phyloP scores from a whole-genome alignment of 257 asterid genomes.

The Salvia miltiorrhiza region DNA sequence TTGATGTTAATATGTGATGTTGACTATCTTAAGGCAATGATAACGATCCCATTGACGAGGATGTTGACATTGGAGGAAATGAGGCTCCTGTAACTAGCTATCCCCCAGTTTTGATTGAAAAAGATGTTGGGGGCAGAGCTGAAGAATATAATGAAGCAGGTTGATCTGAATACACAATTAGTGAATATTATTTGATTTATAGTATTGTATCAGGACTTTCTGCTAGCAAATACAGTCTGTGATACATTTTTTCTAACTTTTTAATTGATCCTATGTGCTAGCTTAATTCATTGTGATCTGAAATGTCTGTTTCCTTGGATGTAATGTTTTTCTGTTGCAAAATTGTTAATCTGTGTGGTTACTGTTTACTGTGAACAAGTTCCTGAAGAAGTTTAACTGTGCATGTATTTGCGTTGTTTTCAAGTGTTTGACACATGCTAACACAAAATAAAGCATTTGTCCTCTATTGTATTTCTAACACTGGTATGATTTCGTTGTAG shows the following conservation, averaged over 20 bases:
- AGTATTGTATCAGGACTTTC: not conserved
- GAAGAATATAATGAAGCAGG: conserved; percentile 51
- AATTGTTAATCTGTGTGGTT: conserved; percentile 1
- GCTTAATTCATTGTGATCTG: not conserved
- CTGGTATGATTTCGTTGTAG: not conserved
- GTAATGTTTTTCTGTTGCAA: not conserved
- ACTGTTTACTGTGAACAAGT: not conserved
- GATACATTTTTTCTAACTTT: not conserved
- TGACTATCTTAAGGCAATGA: conserved; percentile 45
- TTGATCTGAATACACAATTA: conserved; percentile 19
- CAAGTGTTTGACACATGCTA: not conserved
- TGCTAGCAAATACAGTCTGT: not conserved
- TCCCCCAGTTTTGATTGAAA: conserved; percentile 62
- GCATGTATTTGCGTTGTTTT: not conserved
- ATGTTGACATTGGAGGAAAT: conserved; percentile 76
- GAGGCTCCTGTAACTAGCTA: conserved; percentile 78
- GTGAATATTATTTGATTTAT: conserved; percentile 13
- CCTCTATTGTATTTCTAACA: not conserved
- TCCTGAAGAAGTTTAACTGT: not conserved
- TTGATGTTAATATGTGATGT: conserved; percentile 4
- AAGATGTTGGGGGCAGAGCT: conserved; percentile 39
- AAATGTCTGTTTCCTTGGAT: not conserved
- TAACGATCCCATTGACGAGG: conserved; percentile 59
- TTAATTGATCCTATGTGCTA: not conserved
- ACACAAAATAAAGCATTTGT: not conserved